Conservation (phyloP, 805 yeast species). For the Pichia scutulata region DNA sequence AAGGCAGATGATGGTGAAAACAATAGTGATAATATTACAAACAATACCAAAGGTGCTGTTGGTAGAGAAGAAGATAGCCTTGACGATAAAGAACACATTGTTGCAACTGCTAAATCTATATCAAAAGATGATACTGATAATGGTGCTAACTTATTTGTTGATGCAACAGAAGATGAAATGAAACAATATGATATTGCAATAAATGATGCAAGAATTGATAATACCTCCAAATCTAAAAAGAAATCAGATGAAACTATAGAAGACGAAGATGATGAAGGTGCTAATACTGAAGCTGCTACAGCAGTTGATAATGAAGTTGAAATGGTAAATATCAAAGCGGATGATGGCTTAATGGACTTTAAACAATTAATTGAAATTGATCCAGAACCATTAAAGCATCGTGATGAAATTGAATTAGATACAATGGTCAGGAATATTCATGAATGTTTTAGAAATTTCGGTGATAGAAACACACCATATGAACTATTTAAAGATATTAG, state of each 20-base stretch:
- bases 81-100: background rate
- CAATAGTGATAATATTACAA: background rate
- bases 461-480: conserved; percentile 21
- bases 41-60: background rate
- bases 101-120: conserved; percentile 4
- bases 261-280: conserved; percentile 4
- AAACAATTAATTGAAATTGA: conserved; percentile 19
- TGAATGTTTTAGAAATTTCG: conserved; percentile 20
- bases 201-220: background rate
- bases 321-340: conserved; percentile 9
- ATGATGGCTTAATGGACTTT: conserved; percentile 15
- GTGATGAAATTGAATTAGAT: conserved; percentile 17
- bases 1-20: background rate
- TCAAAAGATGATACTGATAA: conserved; percentile 1
- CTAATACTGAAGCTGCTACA: background rate
- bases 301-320: conserved; percentile 3
- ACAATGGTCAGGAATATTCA: conserved; percentile 18
- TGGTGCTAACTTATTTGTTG: conserved; percentile 26
- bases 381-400: conserved; percentile 25
- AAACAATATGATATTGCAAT: conserved; percentile 12
- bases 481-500: conserved; percentile 24
- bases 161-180: conserved; percentile 27
- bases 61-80: background rate
- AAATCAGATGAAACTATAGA: background rate
- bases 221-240: background rate